Percentiles rank a stretch among this genome's conserved stretches.
phyloP scores from a whole-genome alignment of 1,284 basidiomycete genomes.

The Wolfiporia cocos region DNA sequence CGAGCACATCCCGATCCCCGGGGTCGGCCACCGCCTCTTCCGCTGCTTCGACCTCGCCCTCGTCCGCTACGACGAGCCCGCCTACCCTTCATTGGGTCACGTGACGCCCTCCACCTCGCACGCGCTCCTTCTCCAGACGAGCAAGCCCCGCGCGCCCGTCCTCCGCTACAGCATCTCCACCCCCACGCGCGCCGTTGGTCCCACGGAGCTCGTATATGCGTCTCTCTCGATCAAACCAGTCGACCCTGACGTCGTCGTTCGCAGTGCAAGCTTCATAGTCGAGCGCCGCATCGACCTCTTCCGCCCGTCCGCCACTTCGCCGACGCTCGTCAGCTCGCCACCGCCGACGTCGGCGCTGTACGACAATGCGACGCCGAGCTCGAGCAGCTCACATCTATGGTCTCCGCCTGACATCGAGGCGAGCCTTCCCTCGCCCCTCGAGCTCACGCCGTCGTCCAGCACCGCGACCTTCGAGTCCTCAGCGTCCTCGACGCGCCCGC shows the following conservation, averaged over 20 bases:
- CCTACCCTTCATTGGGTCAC: constrained; percentile 22
- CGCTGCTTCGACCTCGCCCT: constrained; percentile 66
- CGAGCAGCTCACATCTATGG: constrained; percentile 6
- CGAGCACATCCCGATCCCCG: constrained; percentile 55
- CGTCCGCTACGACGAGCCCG: constrained; percentile 48
- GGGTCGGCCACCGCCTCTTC: constrained; percentile 59
- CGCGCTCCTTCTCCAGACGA: constrained; percentile 18
- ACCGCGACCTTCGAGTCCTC: constrained; percentile 2
- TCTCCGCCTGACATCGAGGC: neutral
- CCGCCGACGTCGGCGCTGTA: constrained; percentile 3
- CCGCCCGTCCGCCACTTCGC: constrained; percentile 12
- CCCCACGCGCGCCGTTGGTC: constrained; percentile 32
- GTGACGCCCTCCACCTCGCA: constrained; percentile 9
- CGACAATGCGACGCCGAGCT: constrained; percentile 7
- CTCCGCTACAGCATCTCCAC: constrained; percentile 31
- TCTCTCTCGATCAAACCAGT: constrained; percentile 29
- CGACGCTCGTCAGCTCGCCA: constrained; percentile 9
- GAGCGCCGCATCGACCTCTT: constrained; percentile 35
- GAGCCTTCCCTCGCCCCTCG: constrained; percentile 8
- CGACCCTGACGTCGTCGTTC: constrained; percentile 27
- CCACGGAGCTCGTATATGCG: constrained; percentile 33
- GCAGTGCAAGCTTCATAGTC: constrained; percentile 30
- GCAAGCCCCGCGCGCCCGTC: constrained; percentile 27
- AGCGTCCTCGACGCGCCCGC: constrained; percentile 4
- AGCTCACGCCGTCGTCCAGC: constrained; percentile 8